These are phyloP conservation scores for Vanrija humicola DNA, from an alignment of 1,284 basidiomycete species.

Conservation along the genomic window DNA sequence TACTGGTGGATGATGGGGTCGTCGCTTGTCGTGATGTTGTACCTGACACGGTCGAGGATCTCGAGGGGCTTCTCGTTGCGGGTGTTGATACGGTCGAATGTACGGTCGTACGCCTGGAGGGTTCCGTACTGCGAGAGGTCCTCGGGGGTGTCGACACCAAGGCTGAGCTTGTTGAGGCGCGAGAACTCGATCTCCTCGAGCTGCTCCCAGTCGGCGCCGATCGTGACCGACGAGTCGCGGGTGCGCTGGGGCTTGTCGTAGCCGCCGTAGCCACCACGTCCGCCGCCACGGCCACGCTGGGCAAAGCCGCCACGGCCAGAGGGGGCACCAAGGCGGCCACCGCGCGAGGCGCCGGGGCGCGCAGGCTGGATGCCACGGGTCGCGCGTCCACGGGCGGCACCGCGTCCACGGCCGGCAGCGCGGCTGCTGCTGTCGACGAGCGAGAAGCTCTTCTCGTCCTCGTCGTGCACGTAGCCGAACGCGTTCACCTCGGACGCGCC, in stretches of 20 bases:
- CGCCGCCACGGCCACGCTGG: slow-evolving; percentile 55
- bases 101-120: slow-evolving; percentile 88
- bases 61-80: slow-evolving; percentile 88
- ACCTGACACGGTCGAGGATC: slow-evolving; percentile 89
- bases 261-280: slow-evolving; percentile 79
- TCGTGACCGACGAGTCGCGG: slow-evolving; percentile 90
- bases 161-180: slow-evolving; percentile 81
- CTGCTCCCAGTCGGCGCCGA: slow-evolving; percentile 87
- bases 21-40: slow-evolving; percentile 95
- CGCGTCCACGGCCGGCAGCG: slow-evolving; percentile 55
- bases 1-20: slow-evolving; percentile 92
- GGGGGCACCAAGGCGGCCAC: slow-evolving; percentile 6
- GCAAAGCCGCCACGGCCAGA: slow-evolving; percentile 36
- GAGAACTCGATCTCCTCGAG: slow-evolving; percentile 97
- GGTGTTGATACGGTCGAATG: slow-evolving; percentile 92
- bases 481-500: slow-evolving; percentile 69
- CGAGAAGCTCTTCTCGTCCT: slow-evolving; percentile 97
- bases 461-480: slow-evolving; percentile 98
- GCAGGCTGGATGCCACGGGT: slow-evolving; percentile 15
- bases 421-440: slow-evolving; percentile 71
- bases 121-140: slow-evolving; percentile 82
- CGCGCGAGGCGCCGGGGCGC: neutral
- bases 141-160: slow-evolving; percentile 87
- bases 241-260: slow-evolving; percentile 90
- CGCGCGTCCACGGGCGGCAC: slow-evolving; percentile 50